Evolutionary conservation across 495 filamentous ascomycete species (phyloP).

Genomic region (Penicillium coprophilum): DNA sequence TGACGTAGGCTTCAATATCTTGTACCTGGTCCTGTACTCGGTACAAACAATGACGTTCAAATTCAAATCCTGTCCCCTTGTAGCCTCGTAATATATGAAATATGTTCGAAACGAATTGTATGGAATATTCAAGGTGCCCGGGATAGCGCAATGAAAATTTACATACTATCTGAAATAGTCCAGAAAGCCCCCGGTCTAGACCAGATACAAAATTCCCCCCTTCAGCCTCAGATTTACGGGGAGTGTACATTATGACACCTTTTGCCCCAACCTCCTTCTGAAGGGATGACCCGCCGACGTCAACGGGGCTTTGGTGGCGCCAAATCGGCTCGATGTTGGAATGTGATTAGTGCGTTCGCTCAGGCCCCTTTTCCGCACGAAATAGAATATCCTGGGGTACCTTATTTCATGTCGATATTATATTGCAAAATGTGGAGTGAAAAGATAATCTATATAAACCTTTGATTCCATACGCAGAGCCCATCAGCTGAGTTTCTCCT

Average conservation of each 20-base stretch:
- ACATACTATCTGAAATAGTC: neutral
- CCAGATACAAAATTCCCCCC: conserved; percentile 1
- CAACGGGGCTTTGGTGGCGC: conserved; percentile 13
- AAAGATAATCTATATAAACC: no score
- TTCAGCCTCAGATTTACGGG: conserved; percentile 1
- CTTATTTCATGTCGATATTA: neutral
- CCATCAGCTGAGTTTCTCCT: neutral
- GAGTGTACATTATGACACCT: conserved; percentile 4
- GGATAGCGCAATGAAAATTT: no score
- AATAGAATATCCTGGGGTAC: neutral
- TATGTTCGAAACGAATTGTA: neutral
- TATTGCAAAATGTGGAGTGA: no score
- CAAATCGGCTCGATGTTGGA: conserved; percentile 11
- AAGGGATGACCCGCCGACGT: conserved; percentile 16
- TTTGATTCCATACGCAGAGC: neutral
- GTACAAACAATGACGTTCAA: neutral
- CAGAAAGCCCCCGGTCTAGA: neutral
- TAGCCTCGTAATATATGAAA: neutral
- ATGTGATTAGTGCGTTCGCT: neutral
- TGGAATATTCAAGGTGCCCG: no score
- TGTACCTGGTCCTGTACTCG: conserved; percentile 3
- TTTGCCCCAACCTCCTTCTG: conserved; percentile 8
- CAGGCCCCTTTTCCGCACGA: neutral
- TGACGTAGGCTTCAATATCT: neutral
- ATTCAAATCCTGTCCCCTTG: neutral